Conservation (phyloP, 306 rosid genomes). For the Echinosophora koreensis region DNA sequence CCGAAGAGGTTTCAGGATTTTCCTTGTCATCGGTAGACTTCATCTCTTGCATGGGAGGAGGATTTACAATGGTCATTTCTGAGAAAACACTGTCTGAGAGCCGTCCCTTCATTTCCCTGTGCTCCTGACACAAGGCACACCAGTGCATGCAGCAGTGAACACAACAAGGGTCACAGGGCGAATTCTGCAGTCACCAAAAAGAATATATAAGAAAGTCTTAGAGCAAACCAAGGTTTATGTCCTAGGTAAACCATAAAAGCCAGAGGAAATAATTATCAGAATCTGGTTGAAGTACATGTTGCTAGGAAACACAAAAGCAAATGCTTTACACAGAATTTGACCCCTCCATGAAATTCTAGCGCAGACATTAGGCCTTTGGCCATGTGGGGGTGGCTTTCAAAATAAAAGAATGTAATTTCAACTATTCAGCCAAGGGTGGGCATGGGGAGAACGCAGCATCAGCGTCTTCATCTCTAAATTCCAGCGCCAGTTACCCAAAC, state of each 20-base stretch:
- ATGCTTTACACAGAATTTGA: slow-evolving; percentile 2
- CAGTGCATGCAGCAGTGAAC: slow-evolving; percentile 92
- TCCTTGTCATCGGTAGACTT: slow-evolving; percentile 57
- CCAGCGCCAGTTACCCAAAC: too few relatives aligned
- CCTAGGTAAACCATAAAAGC: slow-evolving; percentile 5
- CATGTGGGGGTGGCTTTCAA: neutral
- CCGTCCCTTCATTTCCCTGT: slow-evolving; percentile 89
- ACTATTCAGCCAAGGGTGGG: too few relatives aligned
- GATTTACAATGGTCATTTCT: slow-evolving; percentile 75
- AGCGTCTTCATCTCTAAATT: too few relatives aligned
- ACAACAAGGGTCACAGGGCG: slow-evolving; percentile 94
- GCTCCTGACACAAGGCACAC: slow-evolving; percentile 98
- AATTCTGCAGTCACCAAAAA: slow-evolving; percentile 62
- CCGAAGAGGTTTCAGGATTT: slow-evolving; percentile 59
- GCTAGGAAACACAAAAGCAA: slow-evolving; percentile 16
- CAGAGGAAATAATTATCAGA: slow-evolving; percentile 4
- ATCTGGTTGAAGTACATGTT: slow-evolving; percentile 18
- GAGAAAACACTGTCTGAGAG: slow-evolving; percentile 63
- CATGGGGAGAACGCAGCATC: too few relatives aligned
- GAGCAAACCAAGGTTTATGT: slow-evolving; percentile 25
- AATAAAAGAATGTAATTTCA: neutral
- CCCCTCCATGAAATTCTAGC: neutral
- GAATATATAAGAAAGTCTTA: slow-evolving; percentile 1
- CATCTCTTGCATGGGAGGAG: slow-evolving; percentile 94
- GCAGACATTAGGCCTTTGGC: slow-evolving; percentile 8